These are phyloP conservation scores for Cordyceps cicadae DNA, from an alignment of 2,329 filamentous ascomycete species.

Conservation along the genomic window DNA sequence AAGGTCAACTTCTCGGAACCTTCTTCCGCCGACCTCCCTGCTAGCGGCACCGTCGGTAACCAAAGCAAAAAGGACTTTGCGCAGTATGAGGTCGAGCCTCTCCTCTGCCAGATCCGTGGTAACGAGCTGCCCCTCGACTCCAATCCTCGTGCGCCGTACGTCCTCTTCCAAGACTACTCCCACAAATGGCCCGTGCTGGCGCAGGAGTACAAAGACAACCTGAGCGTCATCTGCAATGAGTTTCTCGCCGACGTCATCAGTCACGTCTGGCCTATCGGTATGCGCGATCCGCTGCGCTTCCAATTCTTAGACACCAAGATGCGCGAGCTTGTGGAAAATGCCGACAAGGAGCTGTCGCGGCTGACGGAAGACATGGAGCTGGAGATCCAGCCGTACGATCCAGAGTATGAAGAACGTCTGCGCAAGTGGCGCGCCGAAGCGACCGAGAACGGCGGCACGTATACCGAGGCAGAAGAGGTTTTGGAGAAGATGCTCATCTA, in stretches of 20 bases:
- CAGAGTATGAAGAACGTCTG: slow-evolving; percentile 44
- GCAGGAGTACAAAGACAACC: slow-evolving; percentile 46
- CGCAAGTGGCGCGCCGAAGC: slow-evolving; percentile 36
- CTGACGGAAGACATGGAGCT: slow-evolving; percentile 44
- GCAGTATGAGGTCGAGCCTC: slow-evolving; percentile 38
- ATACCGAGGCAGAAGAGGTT: slow-evolving; percentile 44
- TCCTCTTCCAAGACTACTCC: slow-evolving; percentile 45
- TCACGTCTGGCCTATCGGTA: slow-evolving; percentile 41
- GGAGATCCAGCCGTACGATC: slow-evolving; percentile 45
- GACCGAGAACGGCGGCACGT: slow-evolving; percentile 36
- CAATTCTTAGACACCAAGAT: slow-evolving; percentile 43
- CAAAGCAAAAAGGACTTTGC: slow-evolving; percentile 40
- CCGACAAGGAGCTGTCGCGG: slow-evolving; percentile 37
- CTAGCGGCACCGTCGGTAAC: slow-evolving; percentile 25
- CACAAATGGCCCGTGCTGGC: slow-evolving; percentile 44
- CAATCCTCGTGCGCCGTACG: slow-evolving; percentile 45
- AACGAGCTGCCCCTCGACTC: slow-evolving; percentile 46
- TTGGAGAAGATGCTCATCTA: slow-evolving; percentile 49
- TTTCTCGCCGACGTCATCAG: slow-evolving; percentile 44
- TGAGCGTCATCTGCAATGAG: slow-evolving; percentile 46
- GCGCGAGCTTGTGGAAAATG: slow-evolving; percentile 37
- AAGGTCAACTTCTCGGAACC: slow-evolving; percentile 35
- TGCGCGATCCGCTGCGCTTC: slow-evolving; percentile 41
- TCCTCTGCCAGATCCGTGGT: slow-evolving; percentile 42
- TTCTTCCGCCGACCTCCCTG: slow-evolving; percentile 20